phyloP scores from a whole-genome alignment of 192 early-diverging fungal genomes.

The Coemansia sp. region DNA sequence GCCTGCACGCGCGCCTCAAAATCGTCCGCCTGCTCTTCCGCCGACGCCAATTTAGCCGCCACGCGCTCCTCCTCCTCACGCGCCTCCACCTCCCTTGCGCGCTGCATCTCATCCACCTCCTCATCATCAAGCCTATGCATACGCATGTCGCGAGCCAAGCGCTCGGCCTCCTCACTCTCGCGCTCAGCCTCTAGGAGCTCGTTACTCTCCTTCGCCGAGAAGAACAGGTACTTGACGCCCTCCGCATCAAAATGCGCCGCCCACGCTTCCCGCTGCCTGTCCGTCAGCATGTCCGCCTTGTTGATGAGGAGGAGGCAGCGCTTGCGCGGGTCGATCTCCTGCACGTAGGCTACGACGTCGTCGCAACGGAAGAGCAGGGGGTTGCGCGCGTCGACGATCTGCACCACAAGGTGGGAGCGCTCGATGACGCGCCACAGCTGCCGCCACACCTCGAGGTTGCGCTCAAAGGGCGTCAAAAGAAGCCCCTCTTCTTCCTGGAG shows the following conservation, averaged over 20 bases:
- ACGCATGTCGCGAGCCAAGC: constrained; percentile 36
- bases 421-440: constrained; percentile 99
- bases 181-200: constrained; percentile 75
- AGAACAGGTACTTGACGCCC: constrained; percentile 87
- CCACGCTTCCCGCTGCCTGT: constrained; percentile 83
- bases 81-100: constrained; percentile 5
- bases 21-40: constrained; percentile 6
- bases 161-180: constrained; percentile 55
- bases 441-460: constrained; percentile 98
- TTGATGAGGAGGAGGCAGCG: constrained; percentile 91
- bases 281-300: constrained; percentile 97
- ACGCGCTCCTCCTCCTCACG: constrained; percentile 2
- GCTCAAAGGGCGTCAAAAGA: constrained; percentile 96
- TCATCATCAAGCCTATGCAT: constrained; percentile 30
- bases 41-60: no score
- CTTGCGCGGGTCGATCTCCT: constrained; percentile 85
- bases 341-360: constrained; percentile 91
- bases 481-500: constrained; percentile 93
- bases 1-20: constrained; percentile 47
- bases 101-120: constrained; percentile 26
- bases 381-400: constrained; percentile 99
- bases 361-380: constrained; percentile 86
- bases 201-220: constrained; percentile 87
- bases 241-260: constrained; percentile 85
- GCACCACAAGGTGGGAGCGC: constrained; percentile 91